Base-by-base conservation (phyloP, 106 monocot genomes). In the Iris macrosiphon region DNA sequence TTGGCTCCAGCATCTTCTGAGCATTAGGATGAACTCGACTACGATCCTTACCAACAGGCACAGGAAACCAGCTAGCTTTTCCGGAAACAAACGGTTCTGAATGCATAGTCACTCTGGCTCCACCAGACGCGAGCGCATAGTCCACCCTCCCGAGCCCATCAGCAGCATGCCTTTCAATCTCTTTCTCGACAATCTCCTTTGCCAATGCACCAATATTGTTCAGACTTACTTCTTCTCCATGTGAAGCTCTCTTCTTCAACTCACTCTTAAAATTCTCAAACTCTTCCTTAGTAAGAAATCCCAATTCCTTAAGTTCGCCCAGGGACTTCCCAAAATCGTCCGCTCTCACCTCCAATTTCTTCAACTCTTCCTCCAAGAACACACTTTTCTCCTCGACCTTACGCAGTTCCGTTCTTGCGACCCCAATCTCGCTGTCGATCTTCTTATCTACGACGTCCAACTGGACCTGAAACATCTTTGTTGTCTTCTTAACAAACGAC, bases 1-100 rank as follows among this genome's bases (percentile, higher is more conserved):
- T 91, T 22, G 98, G 91, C 63, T 98, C 83, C 32, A 98, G 60
- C 90, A 98, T 80, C 49, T 98, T 98, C 7, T 81, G 60, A 0
- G 98, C 86, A 61, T 65, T 68, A 26, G 50, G 4, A 68, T 73
- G 71, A 53, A 90, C 60, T 16, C 34, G 39, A 49, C 19, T 48
- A 4, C 54, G 57, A 49, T 44, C 67, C 35, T 77, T 84, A 14
- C 51, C 42, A 35, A 52, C 55, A 44, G 55, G 1, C n/a, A n/a
- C 38, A 37, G 70, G 55, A 80, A 77, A 85, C 24, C 49, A 55
- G 33, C 29, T 48, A 26, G 33, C 11, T 40, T 67, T 88, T 15
- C 69, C 65, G 33, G 18, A 56, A 53, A 35, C 26, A 75, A 50
- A 75, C 9, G 80, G 66, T 13, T 75, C 52, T 30, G 80, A 80